These are phyloP conservation scores for Myrmaecium sp. DNA, from an alignment of 2,329 filamentous ascomycete species.

Conservation along the genomic window DNA sequence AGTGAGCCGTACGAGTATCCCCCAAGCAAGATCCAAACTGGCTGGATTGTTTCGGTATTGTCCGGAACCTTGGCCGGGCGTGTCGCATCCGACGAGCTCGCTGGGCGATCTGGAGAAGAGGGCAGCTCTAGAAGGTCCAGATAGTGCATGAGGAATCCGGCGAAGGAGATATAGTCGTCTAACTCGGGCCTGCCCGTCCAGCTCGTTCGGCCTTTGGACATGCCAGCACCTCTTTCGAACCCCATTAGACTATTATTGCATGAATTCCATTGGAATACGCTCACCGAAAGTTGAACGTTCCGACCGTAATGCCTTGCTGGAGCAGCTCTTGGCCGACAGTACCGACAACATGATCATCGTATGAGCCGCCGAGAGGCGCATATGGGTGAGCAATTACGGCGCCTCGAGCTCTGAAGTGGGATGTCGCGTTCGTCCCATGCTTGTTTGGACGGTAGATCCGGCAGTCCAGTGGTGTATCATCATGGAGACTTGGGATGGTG, in stretches of 20 bases:
- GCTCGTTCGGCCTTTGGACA: slow-evolving; percentile 61
- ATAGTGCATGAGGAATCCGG: slow-evolving; percentile 66
- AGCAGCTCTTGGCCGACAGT: slow-evolving; percentile 46
- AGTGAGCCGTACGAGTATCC: slow-evolving; percentile 90
- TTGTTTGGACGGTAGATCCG: too few species aligned
- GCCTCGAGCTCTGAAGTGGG: too few species aligned
- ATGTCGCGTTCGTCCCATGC: too few species aligned
- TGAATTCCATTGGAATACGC: neutral
- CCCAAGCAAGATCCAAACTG: slow-evolving; percentile 52
- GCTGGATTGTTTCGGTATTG: slow-evolving; percentile 8
- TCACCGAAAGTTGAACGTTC: slow-evolving; percentile 85
- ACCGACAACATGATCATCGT: slow-evolving; percentile 67
- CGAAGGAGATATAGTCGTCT: slow-evolving; percentile 66
- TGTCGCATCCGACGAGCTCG: neutral
- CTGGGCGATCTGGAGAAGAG: neutral
- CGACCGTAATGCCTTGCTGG: slow-evolving; percentile 55
- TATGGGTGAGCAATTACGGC: slow-evolving; percentile 81
- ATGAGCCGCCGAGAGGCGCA: slow-evolving; percentile 68
- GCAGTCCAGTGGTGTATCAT: slow-evolving; percentile 59
- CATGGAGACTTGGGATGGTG: slow-evolving; percentile 70
- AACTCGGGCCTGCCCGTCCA: slow-evolving; percentile 75
- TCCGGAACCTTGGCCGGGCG: slow-evolving; percentile 2
- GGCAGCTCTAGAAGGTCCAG: slow-evolving; percentile 16
- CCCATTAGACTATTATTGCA: neutral
- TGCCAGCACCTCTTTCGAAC: slow-evolving; percentile 50